phyloP scores from a whole-genome alignment of 305 asterid genomes.

The Petunia hybrid region DNA sequence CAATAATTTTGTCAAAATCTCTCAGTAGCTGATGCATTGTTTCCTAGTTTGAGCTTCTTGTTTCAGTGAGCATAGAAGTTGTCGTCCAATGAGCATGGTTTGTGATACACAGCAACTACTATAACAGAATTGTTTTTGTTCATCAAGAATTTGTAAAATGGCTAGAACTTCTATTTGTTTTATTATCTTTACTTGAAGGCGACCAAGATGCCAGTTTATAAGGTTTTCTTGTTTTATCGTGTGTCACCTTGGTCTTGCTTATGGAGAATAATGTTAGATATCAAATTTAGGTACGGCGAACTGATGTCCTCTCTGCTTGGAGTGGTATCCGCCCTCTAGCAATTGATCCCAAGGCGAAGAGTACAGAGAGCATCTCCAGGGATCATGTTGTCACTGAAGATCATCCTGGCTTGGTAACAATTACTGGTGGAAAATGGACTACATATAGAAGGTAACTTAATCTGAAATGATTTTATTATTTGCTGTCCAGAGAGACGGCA shows the following conservation, averaged over 20 bases:
- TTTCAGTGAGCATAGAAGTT: neutral
- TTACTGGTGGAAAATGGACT: conserved; percentile 99
- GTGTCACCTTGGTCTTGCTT: conserved; percentile 1
- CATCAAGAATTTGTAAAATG: neutral
- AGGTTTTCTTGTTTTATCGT: neutral
- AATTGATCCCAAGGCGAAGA: conserved; percentile 85
- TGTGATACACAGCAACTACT: neutral
- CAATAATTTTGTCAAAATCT: neutral
- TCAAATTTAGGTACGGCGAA: conserved; percentile 76
- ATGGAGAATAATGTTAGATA: conserved; percentile 38
- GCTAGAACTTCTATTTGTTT: neutral
- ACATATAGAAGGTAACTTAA: conserved; percentile 86
- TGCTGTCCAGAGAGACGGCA: neutral
- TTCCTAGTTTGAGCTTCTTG: conserved; percentile 14
- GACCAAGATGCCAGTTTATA: conserved; percentile 16
- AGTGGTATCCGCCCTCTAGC: conserved; percentile 99
- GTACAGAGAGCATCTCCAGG: conserved; percentile 90
- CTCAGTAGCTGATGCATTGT: conserved; percentile 6
- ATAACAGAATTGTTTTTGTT: neutral
- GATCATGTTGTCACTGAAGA: conserved; percentile 95
- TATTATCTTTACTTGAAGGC: neutral
- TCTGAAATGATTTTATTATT: conserved; percentile 7
- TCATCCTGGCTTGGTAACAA: conserved; percentile 90
- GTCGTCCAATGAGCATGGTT: neutral
- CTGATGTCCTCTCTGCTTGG: conserved; percentile 97